Base-by-base conservation (phyloP, 2,329 filamentous ascomycete genomes). In the Botrytis porri region DNA sequence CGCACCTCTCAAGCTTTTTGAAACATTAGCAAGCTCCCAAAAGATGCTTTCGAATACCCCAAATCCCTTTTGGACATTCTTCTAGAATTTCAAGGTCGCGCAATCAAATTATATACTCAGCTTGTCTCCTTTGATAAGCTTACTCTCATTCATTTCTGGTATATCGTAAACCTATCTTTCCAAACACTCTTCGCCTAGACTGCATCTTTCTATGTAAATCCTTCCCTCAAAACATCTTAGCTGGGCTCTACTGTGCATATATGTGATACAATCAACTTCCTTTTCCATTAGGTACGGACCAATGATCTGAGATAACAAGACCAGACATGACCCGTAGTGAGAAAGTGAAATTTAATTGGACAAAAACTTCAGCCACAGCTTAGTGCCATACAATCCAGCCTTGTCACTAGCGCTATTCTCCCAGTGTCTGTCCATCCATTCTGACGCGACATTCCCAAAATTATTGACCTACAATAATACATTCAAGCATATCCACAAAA, bases 381-480 rank as follows among this genome's bases (percentile, higher is more conserved):
- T 35, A 0, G 4, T 25, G 8, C 37, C 18, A 10, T 22, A 22
- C 6, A 63, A 41, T 57, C 64, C 72, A 74, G 71, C 73, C 73
- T 74, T 69, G 73, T 65, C 73, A 51, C 41, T 73, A 73, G 71
- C 45, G 54, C 57, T 51, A 32, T 51, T 62, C 48, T 66, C 54
- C 62, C 48, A 54, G 25, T 54, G 48, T 54, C 48, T 16, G 48
- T 71, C 60, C 43, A 37, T 51, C 35, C 63, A 57, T 66, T 66
- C 66, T 54, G 71, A 74, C 73, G 67, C 72, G 71, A 66, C 62
- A 62, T 69, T 35, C 41, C 69, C 39, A 69, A 67, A 70, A 64
- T 66, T 51, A 60, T 61, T 59, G 32, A 64, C 29, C n/a, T 60
- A 39, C 39, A 43, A 41, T 51, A 54, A 43, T 37, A 67, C 70